These are phyloP conservation scores for Dendryphion nanum DNA, from an alignment of 2,329 filamentous ascomycete genomes.

Conservation along the genomic window DNA sequence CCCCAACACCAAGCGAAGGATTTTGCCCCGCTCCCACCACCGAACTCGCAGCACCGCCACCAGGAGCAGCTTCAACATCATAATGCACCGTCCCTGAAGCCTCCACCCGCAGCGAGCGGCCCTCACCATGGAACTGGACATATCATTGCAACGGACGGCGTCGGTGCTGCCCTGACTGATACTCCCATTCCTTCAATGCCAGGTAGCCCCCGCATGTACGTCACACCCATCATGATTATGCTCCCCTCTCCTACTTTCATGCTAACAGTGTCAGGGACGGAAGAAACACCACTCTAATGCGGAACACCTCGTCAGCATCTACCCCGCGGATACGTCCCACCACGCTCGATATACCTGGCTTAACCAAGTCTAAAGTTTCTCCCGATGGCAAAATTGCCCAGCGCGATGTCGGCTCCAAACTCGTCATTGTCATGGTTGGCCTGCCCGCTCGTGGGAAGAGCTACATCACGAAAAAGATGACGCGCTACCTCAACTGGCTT, in stretches of 20 bases:
- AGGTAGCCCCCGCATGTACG: slow-evolving; percentile 61
- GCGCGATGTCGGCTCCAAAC: slow-evolving; percentile 90
- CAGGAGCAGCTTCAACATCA: slow-evolving; percentile 5
- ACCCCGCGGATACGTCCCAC: slow-evolving; percentile 87
- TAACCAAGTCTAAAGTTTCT: slow-evolving; percentile 93
- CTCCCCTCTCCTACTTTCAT: background rate
- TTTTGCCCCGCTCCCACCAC: slow-evolving; percentile 9
- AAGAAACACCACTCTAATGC: slow-evolving; percentile 47
- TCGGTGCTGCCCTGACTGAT: slow-evolving; percentile 58
- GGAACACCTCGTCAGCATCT: slow-evolving; percentile 71
- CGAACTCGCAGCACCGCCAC: slow-evolving; percentile 2
- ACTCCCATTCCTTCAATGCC: slow-evolving; percentile 63
- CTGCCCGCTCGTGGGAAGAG: slow-evolving; percentile 94
- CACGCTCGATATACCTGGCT: slow-evolving; percentile 92
- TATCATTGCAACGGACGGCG: slow-evolving; percentile 38
- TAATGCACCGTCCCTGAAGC: background rate
- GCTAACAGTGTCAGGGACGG: background rate
- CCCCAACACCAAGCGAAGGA: slow-evolving; percentile 24
- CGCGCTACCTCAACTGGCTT: slow-evolving; percentile 93
- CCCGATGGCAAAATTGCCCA: slow-evolving; percentile 93
- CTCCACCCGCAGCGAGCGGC: slow-evolving; percentile 4
- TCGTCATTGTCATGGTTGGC: slow-evolving; percentile 98
- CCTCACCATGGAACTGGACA: slow-evolving; percentile 14
- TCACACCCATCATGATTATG: slow-evolving; percentile 15
- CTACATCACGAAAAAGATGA: slow-evolving; percentile 98